Conservation (phyloP, 2,329 filamentous ascomycete species). For the Cyphellophora attinorum region DNA sequence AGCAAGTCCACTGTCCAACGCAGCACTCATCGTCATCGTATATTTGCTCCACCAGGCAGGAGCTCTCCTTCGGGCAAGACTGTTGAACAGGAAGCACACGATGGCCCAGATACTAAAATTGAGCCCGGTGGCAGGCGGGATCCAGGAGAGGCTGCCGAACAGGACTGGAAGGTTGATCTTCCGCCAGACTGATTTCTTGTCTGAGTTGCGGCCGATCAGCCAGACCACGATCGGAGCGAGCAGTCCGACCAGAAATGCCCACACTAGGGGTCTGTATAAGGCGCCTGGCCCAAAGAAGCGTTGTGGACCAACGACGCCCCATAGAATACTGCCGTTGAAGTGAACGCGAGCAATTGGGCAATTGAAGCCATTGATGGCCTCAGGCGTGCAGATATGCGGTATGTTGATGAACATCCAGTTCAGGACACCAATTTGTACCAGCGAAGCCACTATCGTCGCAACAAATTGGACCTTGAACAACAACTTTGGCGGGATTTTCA, state of each 20-base stretch:
- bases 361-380: constrained; percentile 78
- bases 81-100: constrained; percentile 75
- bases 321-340: constrained; percentile 82
- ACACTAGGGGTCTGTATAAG: constrained; percentile 66
- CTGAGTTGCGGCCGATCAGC: constrained; percentile 54
- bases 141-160: constrained; percentile 76
- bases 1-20: constrained; percentile 71
- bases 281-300: constrained; percentile 73
- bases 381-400: constrained; percentile 63
- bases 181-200: constrained; percentile 52
- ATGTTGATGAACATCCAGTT: constrained; percentile 86
- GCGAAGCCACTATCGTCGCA: constrained; percentile 57
- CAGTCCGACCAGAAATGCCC: constrained; percentile 71
- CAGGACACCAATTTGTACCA: constrained; percentile 74
- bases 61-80: constrained; percentile 58
- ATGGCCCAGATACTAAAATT: constrained; percentile 84
- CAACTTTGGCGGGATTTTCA: constrained; percentile 52
- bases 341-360: constrained; percentile 81
- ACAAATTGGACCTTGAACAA: constrained; percentile 52
- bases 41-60: constrained; percentile 83
- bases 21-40: constrained; percentile 78
- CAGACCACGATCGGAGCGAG: constrained; percentile 66
- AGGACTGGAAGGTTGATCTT: constrained; percentile 76
- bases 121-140: constrained; percentile 72
- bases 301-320: constrained; percentile 74